Conservation (phyloP, 2,329 filamentous ascomycete genomes). For the Ceratocystis harringtonii region DNA sequence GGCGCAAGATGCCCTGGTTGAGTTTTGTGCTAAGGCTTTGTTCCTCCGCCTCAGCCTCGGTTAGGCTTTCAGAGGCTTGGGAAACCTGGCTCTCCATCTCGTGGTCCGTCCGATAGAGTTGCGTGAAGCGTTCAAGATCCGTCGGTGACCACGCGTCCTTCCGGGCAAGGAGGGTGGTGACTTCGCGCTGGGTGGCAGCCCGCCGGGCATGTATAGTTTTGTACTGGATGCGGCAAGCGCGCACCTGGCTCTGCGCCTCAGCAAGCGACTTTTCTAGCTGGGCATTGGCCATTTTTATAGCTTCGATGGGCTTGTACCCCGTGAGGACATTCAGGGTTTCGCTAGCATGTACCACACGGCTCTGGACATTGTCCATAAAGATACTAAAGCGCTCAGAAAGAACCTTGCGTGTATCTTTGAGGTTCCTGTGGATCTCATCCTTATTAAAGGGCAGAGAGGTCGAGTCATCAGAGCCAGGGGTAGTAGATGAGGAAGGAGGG, state of each 20-base stretch:
- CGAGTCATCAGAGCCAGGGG: conserved; percentile 15
- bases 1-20: conserved; percentile 67
- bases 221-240: conserved; percentile 58
- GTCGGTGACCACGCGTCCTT: conserved; percentile 81
- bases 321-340: conserved; percentile 88
- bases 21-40: conserved; percentile 62
- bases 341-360: conserved; percentile 68
- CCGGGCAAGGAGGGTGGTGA: conserved; percentile 80
- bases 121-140: conserved; percentile 89
- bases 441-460: conserved; percentile 24
- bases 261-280: conserved; percentile 45
- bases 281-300: conserved; percentile 65
- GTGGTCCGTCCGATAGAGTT: conserved; percentile 82
- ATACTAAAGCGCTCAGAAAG: conserved; percentile 36
- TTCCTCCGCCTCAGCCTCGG: conserved; percentile 61
- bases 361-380: conserved; percentile 80
- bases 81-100: conserved; percentile 75
- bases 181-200: conserved; percentile 83
- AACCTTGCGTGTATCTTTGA: conserved; percentile 24
- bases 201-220: conserved; percentile 71
- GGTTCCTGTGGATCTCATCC: conserved; percentile 24
- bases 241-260: conserved; percentile 49
- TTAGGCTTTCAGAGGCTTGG: conserved; percentile 54
- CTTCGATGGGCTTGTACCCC: conserved; percentile 82
- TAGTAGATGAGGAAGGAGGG: conserved; percentile 7